Evolutionary conservation across 148 eudicot genomes (phyloP).

Genomic region (Euryodendron excelsum): DNA sequence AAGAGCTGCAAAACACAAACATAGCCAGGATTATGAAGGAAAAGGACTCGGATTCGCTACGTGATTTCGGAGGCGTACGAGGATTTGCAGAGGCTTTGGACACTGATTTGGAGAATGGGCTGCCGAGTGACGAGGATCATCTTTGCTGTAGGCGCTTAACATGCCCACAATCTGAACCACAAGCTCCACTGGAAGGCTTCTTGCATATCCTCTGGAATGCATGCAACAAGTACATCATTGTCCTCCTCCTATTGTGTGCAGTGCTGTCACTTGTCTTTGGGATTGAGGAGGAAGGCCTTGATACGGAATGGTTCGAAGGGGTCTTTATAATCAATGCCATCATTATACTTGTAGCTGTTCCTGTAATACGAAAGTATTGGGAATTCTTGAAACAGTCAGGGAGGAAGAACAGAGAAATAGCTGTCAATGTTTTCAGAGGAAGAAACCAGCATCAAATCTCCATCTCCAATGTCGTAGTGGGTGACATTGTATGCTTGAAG

Average conservation of each 20-base stretch:
- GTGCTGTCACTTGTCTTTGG: background rate
- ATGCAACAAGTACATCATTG: conserved; percentile 3
- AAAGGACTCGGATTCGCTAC: conserved; percentile 11
- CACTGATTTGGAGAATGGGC: conserved; percentile 20
- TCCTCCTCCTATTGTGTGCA: background rate
- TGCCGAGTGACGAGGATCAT: background rate
- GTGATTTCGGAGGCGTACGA: conserved; percentile 16
- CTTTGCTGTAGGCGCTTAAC: background rate
- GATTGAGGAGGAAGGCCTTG: conserved; percentile 5
- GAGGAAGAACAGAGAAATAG: background rate
- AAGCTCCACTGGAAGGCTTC: background rate
- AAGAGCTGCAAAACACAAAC: conserved; percentile 1
- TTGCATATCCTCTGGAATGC: background rate
- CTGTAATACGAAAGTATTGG: background rate
- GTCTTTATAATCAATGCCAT: background rate
- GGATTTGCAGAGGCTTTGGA: conserved; percentile 23
- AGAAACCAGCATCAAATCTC: background rate
- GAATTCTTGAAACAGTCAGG: background rate
- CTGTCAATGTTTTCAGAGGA: conserved; percentile 13
- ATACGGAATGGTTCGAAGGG: conserved; percentile 10
- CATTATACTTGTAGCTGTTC: background rate
- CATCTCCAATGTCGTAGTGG: conserved; percentile 13
- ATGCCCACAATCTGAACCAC: background rate
- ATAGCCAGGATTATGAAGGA: conserved; percentile 22
- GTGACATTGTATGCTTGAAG: conserved; percentile 20